These are phyloP conservation scores for Phialemonium atrogriseum DNA, from an alignment of 2,329 filamentous ascomycete genomes.

Conservation along the genomic window DNA sequence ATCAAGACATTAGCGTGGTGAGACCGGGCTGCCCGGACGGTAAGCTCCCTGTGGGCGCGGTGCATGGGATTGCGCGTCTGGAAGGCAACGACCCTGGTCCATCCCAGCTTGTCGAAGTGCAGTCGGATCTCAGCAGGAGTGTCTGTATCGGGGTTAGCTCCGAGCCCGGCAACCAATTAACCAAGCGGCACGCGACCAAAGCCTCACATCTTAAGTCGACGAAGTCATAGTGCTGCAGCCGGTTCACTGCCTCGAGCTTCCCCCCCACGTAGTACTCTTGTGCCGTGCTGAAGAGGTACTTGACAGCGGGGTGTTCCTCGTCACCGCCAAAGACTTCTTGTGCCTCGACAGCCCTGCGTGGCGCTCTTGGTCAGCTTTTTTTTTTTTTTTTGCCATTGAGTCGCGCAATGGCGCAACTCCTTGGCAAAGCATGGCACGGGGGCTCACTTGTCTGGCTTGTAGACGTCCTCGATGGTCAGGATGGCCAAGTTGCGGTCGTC, in stretches of 20 bases:
- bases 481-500: conserved; percentile 96
- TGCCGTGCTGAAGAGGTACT: conserved; percentile 74
- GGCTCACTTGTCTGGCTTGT: conserved; percentile 85
- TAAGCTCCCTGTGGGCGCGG: conserved; percentile 94
- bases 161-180: too few relatives aligned
- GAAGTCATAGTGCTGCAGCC: conserved; percentile 97
- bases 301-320: conserved; percentile 85
- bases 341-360: conserved; percentile 69
- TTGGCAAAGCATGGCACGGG: conserved; percentile 9
- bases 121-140: conserved; percentile 89
- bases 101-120: conserved; percentile 99
- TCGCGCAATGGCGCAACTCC: conserved; percentile 14
- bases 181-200: too few relatives aligned
- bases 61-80: conserved; percentile 99
- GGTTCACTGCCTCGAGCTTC: conserved; percentile 91
- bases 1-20: conserved; percentile 98
- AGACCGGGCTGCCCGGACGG: conserved; percentile 88
- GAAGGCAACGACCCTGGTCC: conserved; percentile 96
- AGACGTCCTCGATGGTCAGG: conserved; percentile 90
- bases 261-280: conserved; percentile 91
- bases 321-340: conserved; percentile 89
- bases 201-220: conserved; percentile 82
- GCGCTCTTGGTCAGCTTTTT: conserved; percentile 15
- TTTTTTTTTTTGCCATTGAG: conserved; percentile 8
- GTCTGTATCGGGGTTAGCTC: conserved; percentile 49